These are phyloP conservation scores for Pezicula radicicola DNA, from an alignment of 2,329 filamentous ascomycete species.

Conservation along the genomic window DNA sequence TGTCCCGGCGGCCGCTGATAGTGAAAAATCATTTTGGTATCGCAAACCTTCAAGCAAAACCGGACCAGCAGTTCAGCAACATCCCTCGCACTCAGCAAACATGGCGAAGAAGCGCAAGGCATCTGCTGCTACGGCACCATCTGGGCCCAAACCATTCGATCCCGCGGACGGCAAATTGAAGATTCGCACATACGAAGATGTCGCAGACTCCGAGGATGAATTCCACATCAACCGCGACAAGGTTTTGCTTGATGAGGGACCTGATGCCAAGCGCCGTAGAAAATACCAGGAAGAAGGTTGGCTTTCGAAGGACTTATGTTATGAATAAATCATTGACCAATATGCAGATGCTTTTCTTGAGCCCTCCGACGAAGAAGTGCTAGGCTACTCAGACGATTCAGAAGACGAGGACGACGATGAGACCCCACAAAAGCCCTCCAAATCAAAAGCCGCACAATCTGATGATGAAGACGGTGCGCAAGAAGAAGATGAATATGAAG, in stretches of 20 bases:
- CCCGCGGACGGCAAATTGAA: conserved; percentile 58
- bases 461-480: conserved; percentile 55
- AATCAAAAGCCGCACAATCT: conserved; percentile 48
- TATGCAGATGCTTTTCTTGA: conserved; percentile 49
- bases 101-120: conserved; percentile 74
- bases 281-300: conserved; percentile 65
- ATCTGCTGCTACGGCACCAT: conserved; percentile 42
- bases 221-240: conserved; percentile 86
- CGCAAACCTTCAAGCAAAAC: not conserved
- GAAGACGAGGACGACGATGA: conserved; percentile 33
- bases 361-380: conserved; percentile 59
- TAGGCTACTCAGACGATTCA: conserved; percentile 45
- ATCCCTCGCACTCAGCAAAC: not conserved
- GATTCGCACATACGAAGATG: conserved; percentile 70
- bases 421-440: conserved; percentile 40
- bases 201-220: conserved; percentile 92
- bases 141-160: conserved; percentile 53
- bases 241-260: conserved; percentile 79
- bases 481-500: conserved; percentile 53
- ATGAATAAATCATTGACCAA: conserved; percentile 6
- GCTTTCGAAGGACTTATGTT: conserved; percentile 8
- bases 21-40: conserved; percentile 3
- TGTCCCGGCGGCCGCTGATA: not conserved
- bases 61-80: not conserved
- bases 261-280: conserved; percentile 72